Evolutionary conservation across 164 flowering plant genomes (phyloP).

Genomic region (Magnolia officinalis): DNA sequence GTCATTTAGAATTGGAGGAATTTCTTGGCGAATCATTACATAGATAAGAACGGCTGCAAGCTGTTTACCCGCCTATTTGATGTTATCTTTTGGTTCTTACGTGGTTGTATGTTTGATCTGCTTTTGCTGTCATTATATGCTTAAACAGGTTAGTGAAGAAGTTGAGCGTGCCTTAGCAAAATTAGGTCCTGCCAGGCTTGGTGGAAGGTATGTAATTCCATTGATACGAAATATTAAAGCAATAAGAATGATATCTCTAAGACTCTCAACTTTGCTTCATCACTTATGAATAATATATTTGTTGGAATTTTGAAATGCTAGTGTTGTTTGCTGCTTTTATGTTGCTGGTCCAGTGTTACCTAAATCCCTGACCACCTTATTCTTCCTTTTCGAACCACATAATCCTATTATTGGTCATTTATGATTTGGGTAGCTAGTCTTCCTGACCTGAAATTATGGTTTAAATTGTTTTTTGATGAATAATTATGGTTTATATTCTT

Average conservation of each 20-base stretch:
- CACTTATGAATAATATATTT: neutral
- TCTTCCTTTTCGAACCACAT: too few relatives aligned
- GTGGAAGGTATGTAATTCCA: conserved; percentile 49
- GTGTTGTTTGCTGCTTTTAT: too few relatives aligned
- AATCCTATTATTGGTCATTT: too few relatives aligned
- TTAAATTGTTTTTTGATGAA: too few relatives aligned
- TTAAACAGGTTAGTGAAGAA: conserved; percentile 86
- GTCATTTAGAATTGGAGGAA: neutral
- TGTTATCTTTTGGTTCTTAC: neutral
- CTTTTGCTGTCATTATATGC: conserved; percentile 7
- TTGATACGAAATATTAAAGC: neutral
- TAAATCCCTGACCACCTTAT: too few relatives aligned
- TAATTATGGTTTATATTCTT: too few relatives aligned
- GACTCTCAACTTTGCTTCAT: neutral
- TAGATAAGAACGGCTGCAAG: neutral
- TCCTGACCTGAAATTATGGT: too few relatives aligned
- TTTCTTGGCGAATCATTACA: neutral
- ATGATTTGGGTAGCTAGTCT: too few relatives aligned
- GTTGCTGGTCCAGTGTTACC: too few relatives aligned
- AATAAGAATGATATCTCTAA: neutral
- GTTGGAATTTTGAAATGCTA: too few relatives aligned
- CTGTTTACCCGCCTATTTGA: conserved; percentile 4
- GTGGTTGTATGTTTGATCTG: neutral
- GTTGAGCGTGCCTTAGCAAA: conserved; percentile 93
- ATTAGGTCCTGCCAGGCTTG: conserved; percentile 61